phyloP scores from a whole-genome alignment of 2,329 filamentous ascomycete genomes.

The Aspergillus tamarii region DNA sequence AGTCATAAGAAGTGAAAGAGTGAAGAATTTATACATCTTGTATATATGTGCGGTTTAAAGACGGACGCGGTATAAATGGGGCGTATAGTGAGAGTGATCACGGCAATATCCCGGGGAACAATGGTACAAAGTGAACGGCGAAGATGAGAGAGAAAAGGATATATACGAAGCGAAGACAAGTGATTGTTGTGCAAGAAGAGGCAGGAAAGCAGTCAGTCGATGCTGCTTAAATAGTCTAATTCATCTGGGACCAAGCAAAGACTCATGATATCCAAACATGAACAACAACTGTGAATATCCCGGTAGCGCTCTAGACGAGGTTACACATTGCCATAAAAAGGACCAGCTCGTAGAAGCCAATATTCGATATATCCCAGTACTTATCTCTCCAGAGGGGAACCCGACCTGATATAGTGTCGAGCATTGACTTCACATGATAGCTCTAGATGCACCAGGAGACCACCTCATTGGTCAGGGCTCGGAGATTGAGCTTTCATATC shows the following conservation, averaged over 20 bases:
- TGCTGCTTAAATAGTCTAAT: slow-evolving; percentile 6
- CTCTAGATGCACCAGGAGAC: background rate
- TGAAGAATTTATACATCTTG: slow-evolving; percentile 2
- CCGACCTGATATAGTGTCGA: background rate
- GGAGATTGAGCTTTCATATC: background rate
- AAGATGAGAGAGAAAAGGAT: background rate
- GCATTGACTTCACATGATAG: background rate
- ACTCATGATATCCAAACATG: background rate
- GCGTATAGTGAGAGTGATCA: background rate
- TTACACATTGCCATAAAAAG: background rate
- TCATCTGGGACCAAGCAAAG: background rate
- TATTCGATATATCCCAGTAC: background rate
- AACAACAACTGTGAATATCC: background rate
- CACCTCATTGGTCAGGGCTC: background rate
- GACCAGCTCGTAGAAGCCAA: too few species aligned
- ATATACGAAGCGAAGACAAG: background rate
- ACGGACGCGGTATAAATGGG: background rate
- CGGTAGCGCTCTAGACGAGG: background rate
- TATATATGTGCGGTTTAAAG: background rate
- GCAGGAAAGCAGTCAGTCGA: slow-evolving; percentile 1
- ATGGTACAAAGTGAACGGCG: background rate
- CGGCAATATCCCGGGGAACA: background rate
- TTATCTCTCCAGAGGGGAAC: background rate
- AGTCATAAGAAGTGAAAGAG: slow-evolving; percentile 4
- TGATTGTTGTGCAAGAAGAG: background rate